phyloP scores from a whole-genome alignment of 2,329 filamentous ascomycete genomes.

The Phialophora tarda region DNA sequence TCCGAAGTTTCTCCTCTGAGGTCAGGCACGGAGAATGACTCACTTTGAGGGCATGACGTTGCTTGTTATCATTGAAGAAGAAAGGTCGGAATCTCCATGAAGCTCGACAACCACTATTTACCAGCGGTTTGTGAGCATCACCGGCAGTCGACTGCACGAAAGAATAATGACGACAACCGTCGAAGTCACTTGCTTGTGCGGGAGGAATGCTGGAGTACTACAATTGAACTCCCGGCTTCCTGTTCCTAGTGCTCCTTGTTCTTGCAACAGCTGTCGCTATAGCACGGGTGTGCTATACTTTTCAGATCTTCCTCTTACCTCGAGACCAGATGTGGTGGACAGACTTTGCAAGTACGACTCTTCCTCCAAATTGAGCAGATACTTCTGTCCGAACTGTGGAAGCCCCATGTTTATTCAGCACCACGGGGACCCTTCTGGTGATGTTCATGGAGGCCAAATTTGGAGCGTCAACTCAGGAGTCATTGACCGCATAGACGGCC shows the following conservation, averaged over 20 bases:
- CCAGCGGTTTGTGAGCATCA: background rate
- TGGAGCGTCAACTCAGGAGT: constrained; percentile 38
- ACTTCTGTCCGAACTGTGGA: constrained; percentile 38
- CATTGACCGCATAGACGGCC: constrained; percentile 30
- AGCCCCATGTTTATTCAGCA: constrained; percentile 43
- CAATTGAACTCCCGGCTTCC: constrained; percentile 29
- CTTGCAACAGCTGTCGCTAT: constrained; percentile 59
- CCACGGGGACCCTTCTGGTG: constrained; percentile 26
- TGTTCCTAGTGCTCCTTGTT: constrained; percentile 50
- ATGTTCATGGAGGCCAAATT: constrained; percentile 39
- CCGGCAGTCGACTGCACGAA: background rate
- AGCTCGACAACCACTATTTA: background rate
- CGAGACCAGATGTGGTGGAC: constrained; percentile 44
- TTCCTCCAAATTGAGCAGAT: constrained; percentile 47
- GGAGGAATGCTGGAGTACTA: constrained; percentile 29
- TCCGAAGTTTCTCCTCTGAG: constrained; percentile 10
- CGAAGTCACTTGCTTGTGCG: constrained; percentile 36
- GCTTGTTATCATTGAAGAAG: background rate
- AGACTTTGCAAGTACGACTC: constrained; percentile 53
- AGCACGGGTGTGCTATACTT: constrained; percentile 55
- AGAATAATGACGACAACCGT: constrained; percentile 26
- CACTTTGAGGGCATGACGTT: background rate
- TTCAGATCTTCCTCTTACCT: constrained; percentile 52
- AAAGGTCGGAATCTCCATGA: background rate
- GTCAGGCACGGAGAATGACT: background rate